Base-by-base conservation (phyloP, 139 green algal genomes). In the Penium margaritaceum region DNA sequence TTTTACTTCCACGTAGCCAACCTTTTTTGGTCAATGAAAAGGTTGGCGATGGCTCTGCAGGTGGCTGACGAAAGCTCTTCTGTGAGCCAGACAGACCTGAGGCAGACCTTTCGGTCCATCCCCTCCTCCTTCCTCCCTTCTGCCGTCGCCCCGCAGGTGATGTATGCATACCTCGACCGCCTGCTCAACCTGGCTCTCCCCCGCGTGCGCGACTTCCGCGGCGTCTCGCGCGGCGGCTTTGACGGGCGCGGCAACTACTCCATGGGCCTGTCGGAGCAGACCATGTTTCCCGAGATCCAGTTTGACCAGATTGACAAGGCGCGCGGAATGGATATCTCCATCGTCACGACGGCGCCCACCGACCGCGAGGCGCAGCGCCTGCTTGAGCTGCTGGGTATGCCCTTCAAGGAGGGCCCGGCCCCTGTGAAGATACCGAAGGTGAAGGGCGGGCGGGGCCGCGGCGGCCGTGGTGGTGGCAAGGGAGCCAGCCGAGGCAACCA, bases 241-340 rank as follows among this genome's bases (percentile, higher is more conserved):
- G 72, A 79, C 70, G 72, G 72, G 6, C 46, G 43, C 1, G 72
- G 65, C 21, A 79, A 79, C 43, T 77, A 58, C 6, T 36, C 39
- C 43, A 39, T 79, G 24, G 62, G 72, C 35, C 21, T 76, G 33
- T 70, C 29, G 29, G 71, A 78, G 35, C 71, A 78, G 36, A 54
- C 76, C 1, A 68, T 78, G 1, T 78, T 77, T 30, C 71, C 71
- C 30, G 71, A 78, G 27, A 78, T 78, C 12, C 19, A 76, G 1
- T 76, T 51, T 35, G 71, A 78, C 51, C 69, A 78, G 33, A 76
- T 78, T 33, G 63, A 78, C 35, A 78, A 78, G 33, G 47, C 76
- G 5, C 30, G 63, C 38, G 71, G 71, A 9, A 76, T 78, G 71
- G 63, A 78, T 64, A 78, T 78, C 30, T 63, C 39, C 30, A 76